Evolutionary conservation across 495 filamentous ascomycete species (phyloP).

Genomic region (Aspergillus diversus): DNA sequence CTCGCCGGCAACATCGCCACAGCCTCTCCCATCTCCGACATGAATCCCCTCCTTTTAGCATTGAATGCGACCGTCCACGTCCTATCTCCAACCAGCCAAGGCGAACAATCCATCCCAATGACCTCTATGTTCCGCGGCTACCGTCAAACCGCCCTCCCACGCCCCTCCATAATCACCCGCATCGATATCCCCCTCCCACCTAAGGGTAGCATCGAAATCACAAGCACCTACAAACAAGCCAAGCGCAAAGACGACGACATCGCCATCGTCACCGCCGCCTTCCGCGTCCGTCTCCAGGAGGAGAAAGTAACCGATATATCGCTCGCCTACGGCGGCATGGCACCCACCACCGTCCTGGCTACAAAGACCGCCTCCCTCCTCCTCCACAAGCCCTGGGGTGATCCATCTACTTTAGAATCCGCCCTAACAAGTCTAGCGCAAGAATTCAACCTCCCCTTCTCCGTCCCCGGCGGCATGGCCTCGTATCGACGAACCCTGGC

Average conservation of each 20-base stretch:
- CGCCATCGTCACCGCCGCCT: slow-evolving; percentile 85
- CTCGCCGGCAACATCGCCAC: slow-evolving; percentile 95
- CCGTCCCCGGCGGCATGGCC: slow-evolving; percentile 93
- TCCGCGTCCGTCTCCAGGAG: slow-evolving; percentile 67
- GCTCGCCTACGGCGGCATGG: slow-evolving; percentile 94
- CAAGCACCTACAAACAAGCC: slow-evolving; percentile 86
- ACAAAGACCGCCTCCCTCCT: slow-evolving; percentile 70
- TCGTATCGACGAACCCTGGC: slow-evolving; percentile 92
- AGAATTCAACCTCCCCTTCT: slow-evolving; percentile 81
- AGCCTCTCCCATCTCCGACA: slow-evolving; percentile 91
- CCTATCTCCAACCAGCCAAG: slow-evolving; percentile 59
- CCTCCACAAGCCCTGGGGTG: slow-evolving; percentile 72
- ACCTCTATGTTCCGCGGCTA: slow-evolving; percentile 89
- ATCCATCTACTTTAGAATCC: slow-evolving; percentile 76
- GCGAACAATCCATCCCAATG: slow-evolving; percentile 80
- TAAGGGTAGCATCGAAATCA: slow-evolving; percentile 63
- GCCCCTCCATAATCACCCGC: slow-evolving; percentile 78
- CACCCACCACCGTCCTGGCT: slow-evolving; percentile 78
- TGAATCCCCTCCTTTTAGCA: slow-evolving; percentile 92
- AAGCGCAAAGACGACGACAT: slow-evolving; percentile 98
- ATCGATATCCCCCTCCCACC: slow-evolving; percentile 79
- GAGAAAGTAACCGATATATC: slow-evolving; percentile 68
- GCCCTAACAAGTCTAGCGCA: slow-evolving; percentile 78
- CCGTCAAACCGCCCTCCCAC: slow-evolving; percentile 78
- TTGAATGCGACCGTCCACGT: slow-evolving; percentile 78